phyloP scores from a whole-genome alignment of 1,139 yeast genomes.

The Scheffersomyces quercinus region DNA sequence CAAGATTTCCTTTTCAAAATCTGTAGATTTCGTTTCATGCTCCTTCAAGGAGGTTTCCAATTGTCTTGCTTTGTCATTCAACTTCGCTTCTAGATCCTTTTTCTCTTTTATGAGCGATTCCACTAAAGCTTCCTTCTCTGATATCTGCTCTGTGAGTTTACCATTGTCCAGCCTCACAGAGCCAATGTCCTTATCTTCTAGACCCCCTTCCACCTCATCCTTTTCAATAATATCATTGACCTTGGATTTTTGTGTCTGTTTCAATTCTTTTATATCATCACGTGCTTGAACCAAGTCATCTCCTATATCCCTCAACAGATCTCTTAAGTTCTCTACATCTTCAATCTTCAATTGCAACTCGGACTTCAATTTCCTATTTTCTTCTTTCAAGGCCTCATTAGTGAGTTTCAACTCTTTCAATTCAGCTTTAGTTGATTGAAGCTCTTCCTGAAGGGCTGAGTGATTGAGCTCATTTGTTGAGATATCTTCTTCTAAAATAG shows the following conservation, averaged over 20 bases:
- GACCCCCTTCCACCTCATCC: conserved; percentile 4
- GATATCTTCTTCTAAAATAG: too few relatives aligned
- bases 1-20: conserved; percentile 1
- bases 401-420: conserved; percentile 6
- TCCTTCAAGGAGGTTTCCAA: neutral
- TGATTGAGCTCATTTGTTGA: too few relatives aligned
- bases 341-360: conserved; percentile 37
- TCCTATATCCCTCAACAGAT: conserved; percentile 73
- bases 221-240: neutral
- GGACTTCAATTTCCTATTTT: conserved; percentile 16
- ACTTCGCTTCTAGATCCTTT: neutral
- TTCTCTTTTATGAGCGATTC: neutral
- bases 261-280: conserved; percentile 35
- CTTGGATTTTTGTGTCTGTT: conserved; percentile 2
- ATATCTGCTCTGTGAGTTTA: neutral
- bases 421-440: neutral
- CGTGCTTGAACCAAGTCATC: conserved; percentile 66
- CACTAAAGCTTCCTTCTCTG: neutral
- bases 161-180: neutral
- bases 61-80: neutral
- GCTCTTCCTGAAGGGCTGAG: neutral
- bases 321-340: conserved; percentile 62
- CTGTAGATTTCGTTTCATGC: conserved; percentile 1
- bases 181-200: too few relatives aligned
- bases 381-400: conserved; percentile 17